Percentiles rank a stretch among this genome's conserved stretches.
These are phyloP conservation scores for Chlorella sp. DNA, from an alignment of 139 green algal genomes.

Conservation along the genomic window DNA sequence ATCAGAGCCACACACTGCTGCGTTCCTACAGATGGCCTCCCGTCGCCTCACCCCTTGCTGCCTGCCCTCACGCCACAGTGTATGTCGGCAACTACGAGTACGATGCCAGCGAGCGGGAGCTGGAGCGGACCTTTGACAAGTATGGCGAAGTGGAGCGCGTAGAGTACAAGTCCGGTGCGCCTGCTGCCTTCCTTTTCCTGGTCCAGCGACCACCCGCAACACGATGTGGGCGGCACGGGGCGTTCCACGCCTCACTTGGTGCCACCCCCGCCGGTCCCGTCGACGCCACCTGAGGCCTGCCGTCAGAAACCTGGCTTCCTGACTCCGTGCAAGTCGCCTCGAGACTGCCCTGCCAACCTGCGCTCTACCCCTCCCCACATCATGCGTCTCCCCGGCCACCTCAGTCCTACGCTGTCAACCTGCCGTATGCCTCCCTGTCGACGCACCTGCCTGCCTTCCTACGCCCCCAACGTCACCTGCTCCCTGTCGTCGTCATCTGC, in stretches of 20 bases:
- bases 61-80: constrained; percentile 7
- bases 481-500: no score
- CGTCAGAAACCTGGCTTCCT: background rate
- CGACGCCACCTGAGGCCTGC: background rate
- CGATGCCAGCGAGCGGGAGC: constrained; percentile 43
- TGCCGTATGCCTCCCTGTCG: no score
- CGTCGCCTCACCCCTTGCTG: background rate
- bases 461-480: no score
- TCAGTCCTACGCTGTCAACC: background rate
- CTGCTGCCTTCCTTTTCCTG: background rate
- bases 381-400: background rate
- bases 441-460: no score
- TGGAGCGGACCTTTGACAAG: constrained; percentile 41
- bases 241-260: background rate
- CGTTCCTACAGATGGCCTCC: background rate
- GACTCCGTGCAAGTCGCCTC: background rate
- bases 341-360: background rate
- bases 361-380: no score
- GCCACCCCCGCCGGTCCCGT: background rate
- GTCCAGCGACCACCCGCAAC: no score
- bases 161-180: constrained; percentile 48
- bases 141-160: constrained; percentile 45
- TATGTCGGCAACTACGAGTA: constrained; percentile 56
- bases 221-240: no score
- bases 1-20: background rate